Base-by-base conservation (phyloP, 2,329 filamentous ascomycete species). In the Ophiostoma ips region DNA sequence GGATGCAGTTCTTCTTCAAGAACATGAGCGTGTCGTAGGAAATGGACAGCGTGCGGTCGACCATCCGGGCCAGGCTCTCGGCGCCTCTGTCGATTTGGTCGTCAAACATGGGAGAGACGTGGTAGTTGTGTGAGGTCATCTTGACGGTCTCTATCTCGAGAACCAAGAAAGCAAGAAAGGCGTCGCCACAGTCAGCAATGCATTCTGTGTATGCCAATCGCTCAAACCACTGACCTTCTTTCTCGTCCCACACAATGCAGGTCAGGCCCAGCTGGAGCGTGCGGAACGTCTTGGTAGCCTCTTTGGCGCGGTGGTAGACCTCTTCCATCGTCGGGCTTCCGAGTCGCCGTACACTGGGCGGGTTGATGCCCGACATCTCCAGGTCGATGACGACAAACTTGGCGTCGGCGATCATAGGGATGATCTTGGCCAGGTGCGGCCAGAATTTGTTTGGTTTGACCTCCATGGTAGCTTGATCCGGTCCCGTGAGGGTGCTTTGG, bases 191-290 rank as follows among this genome's bases (percentile, higher is more conserved):
- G 37, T 16, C 8, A 9, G 37, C 0, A 57, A 58, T 9, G 41
- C 41, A 18, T 63, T 62, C 2, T 49, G n/a, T n/a, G n/a, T n/a
- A n/a, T n/a, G n/a, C n/a, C n/a, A n/a, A n/a, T n/a, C n/a, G n/a
- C n/a, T n/a, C n/a, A n/a, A n/a, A n/a, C n/a, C 18, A 28, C 24
- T 28, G 24, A 3, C 47, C 46, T 49, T 28, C 12, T 16, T 16
- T 12, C 5, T 49, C 48, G 19, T 18, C 30, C 19, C 55, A 50
- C 2, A 30, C 48, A 24, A 64, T 38, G 33, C 62, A 67, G 0
- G 64, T 68, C 19, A 68, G 47, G 6, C 66, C 66, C 8, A 68
- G 41, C 48, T 68, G 62, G 2, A 69, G 48, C 10, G 66, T 56
- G 21, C 61, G 59, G 47, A 62, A 67, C 1, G 51, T 58, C 11